Base-by-base conservation (phyloP, 768 basidiomycete genomes). In the Mycena olivaceomarginata region DNA sequence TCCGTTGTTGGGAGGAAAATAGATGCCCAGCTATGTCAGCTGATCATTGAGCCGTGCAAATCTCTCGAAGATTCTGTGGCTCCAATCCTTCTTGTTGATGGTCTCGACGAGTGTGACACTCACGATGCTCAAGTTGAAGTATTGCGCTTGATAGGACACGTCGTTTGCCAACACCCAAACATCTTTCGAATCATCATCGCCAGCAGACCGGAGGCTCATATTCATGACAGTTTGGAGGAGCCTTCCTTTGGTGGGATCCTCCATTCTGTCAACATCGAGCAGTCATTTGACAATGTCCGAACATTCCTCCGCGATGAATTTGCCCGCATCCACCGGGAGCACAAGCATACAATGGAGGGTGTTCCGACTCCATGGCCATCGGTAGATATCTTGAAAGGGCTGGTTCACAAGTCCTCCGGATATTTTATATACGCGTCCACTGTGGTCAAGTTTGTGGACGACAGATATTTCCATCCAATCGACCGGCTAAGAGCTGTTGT, bases 281-380 rank as follows among this genome's bases (percentile, higher is more conserved):
- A 60, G 68, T 43, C 68, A 18, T 59, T n/a, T 70, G 7, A 45
- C 41, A 57, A 70, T 31, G 15, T 70, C 16, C n/a, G 25, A 11
- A 60, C 40, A 0, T 70, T 60, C 43, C n/a, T 70, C 25, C 7
- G 16, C 0, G 22, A 59, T 10, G 68, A 70, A 37, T 70, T 31
- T 31, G 2, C 31, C 31, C 31, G 31, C 31, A 31, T 31, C 4
- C 31, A 31, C 31, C 31, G 31, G 2, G 31, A 31, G 4, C 31
- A 31, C 31, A 31, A 31, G 31, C 31, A 31, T 31, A 31, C 31
- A 31, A 60, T 20, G 31, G 31, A 31, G 41, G 15, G 12, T 12
- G 15, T 60, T 46, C 22, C n/a, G 15, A 45, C 18, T 2, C 57
- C 59, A 4, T 70, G 68, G 56, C 68, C 68, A 18, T 46, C 68